Evolutionary conservation across 2,329 filamentous ascomycete genomes (phyloP), one percentile per base, ranked within the genome.

Genomic region (Zelopaecilomyces penicillatus): DNA sequence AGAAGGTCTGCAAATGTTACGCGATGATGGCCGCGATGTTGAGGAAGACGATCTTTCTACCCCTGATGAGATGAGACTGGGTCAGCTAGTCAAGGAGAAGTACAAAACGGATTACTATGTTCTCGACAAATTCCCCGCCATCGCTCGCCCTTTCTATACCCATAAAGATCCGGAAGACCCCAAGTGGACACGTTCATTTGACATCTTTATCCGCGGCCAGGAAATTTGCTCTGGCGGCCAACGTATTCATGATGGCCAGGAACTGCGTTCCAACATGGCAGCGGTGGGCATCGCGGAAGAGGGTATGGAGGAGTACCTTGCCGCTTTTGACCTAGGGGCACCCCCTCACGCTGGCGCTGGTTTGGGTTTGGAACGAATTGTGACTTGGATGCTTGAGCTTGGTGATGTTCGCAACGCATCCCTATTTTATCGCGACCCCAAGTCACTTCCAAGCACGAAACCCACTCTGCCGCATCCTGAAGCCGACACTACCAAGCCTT

Each of bases 221-320:
- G 90, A 96, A 63, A 93, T 96, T 46, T 82, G 91, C 38, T 91
- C 87, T 1, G 90, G 90, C 54, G 90, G 90, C 6, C 90, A 96
- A 65, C 88, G 90, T 77, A 94, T 96, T 51, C 86, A 96, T 61
- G 82, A 93, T 50, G 76, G 85, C 0, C 67, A 74, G 4, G 76
- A 86, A 59, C 72, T 96, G n/a, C 76, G 83, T 37, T 75, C 83
- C 55, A 86, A 84, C 58, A 89, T 96, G 85, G 74, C 75, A 48
- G 76, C 77, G 39, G 75, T 79, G 39, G 87, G 87, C 47, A 83
- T 96, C 47, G 76, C 85, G 28, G 86, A 87, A 2, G 75, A 79
- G n/a, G 78, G 80, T 6, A 91, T 96, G 85, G 83, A 90, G 47
- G 89, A 95, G 43, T 96, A 96, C 61, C 76, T 96, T 52, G 78